Evolutionary conservation across 148 eudicot genomes (phyloP), one percentile per base, ranked within the genome.

Genomic region (Euryodendron excelsum): DNA sequence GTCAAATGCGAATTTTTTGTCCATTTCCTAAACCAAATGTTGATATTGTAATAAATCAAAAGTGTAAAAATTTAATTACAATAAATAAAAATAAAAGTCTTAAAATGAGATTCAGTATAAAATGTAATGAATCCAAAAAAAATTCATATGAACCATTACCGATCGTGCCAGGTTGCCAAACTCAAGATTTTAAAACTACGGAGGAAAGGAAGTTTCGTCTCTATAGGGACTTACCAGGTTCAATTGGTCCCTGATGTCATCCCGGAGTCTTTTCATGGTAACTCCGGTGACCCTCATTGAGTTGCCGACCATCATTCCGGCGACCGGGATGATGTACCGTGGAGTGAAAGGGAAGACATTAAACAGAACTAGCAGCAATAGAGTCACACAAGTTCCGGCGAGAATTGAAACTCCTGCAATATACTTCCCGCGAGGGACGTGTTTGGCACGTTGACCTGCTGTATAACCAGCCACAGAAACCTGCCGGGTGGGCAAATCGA

Each of bases 261-360:
- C 99, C 0, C 98, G 90, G 27, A 95, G 93, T 72, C 91, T 79
- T 72, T 95, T 93, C 99, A 95, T 95, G n/a, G 99, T 90, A 5
- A 95, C 99, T 20, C 99, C 98, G 9, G 98, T 95, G 58, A 92
- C 96, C 0, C 93, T 95, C 98, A 95, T 95, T 23, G 98, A 78
- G 82, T 91, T 93, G 23, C 98, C 98, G 12, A 92, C 98, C 97
- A 94, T 94, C 98, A 94, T 94, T 45, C 98, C 98, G 0, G 98
- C 94, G 2, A 95, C 91, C 0, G 98, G 98, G 70, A 95, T 95
- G 2, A 95, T 95, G 78, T 95, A 91, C 62, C 91, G 86, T 0
- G 98, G 97, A 6, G 98, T 95, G 84, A 95, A 95, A 10, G 97
- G 97, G 70, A 95, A 95, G 9, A 95, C 98, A 17, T 88, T 82